Evolutionary conservation across 352 stramenopile genomes (phyloP), one percentile per base, ranked within the genome.

Genomic region (Pythium guiyangense): DNA sequence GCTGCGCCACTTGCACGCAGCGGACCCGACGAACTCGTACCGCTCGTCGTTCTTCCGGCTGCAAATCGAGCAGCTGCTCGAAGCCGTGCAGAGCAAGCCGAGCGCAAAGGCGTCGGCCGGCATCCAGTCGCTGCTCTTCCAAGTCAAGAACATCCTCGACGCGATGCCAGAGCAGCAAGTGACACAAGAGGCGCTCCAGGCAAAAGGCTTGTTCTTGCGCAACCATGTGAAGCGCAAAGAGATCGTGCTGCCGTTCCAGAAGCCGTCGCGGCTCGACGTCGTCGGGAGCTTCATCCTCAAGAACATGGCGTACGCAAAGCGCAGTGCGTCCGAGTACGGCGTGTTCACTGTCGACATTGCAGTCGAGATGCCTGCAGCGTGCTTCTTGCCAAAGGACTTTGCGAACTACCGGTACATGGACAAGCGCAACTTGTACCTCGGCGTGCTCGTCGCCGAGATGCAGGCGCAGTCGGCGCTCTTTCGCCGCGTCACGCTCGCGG

Each of bases 321-420:
- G 83, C 39, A 90, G 65, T 49, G 63, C 43, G 47, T 47, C 57
- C 14, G 69, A 86, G 27, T 92, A 92, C 49, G 69, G 73, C 6
- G 62, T 65, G 10, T 63, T 92, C 39, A 87, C 70, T 0, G 69
- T 97, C 35, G 88, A 97, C 57, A 42, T 97, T 17, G 74, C 86
- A 0, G 70, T 96, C 15, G 74, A 91, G 62, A 96, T 97, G 60
- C 89, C 89, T 0, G 49, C 63, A 8, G 62, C 57, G 8, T 96
- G 88, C 66, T 92, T 97, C 59, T 44, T 94, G 20, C 83, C 84
- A 11, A 95, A 96, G 62, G 89, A 97, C 59, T 92, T 94, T 62
- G 66, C 83, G 46, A 96, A 96, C 71, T 94, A 94, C 67, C 71
- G 84, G 26, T 96, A 96, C 62, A 76, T 87, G 6, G 88, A 96